Conservation (phyloP, 202 grass and related monocot species). For the Musa balbisiana region DNA sequence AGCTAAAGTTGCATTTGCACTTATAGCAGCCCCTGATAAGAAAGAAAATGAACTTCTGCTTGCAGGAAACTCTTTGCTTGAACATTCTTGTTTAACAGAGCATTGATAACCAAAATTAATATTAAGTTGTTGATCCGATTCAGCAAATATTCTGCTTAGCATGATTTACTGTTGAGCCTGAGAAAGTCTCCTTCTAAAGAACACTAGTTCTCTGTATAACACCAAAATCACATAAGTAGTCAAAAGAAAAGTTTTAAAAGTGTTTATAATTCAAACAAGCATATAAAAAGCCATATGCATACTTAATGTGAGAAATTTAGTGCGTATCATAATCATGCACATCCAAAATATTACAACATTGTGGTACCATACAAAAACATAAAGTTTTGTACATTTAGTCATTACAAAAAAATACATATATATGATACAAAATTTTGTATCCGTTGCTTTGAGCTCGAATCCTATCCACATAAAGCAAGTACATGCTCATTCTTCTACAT, state of each 20-base stretch:
- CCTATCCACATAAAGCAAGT: neutral
- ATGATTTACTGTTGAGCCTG: neutral
- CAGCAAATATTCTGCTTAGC: conserved; percentile 7
- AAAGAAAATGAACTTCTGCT: conserved; percentile 81
- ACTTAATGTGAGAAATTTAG: too few species aligned
- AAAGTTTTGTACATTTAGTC: too few species aligned
- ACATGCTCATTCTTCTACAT: neutral
- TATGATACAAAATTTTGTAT: too few species aligned
- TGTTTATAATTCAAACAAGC: neutral
- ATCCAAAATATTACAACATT: too few species aligned
- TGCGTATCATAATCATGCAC: too few species aligned
- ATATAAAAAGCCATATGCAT: neutral
- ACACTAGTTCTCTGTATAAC: neutral
- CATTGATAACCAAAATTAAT: conserved; percentile 16
- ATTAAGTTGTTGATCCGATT: conserved; percentile 17
- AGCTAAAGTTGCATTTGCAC: conserved; percentile 86
- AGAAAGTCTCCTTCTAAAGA: neutral
- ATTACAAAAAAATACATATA: too few species aligned
- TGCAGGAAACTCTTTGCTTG: neutral
- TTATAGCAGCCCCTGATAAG: conserved; percentile 85
- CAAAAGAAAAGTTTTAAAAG: neutral
- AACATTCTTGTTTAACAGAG: neutral
- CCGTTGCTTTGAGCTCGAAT: neutral
- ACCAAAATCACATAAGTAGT: neutral
- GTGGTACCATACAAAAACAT: too few species aligned